Percentiles rank a stretch among this genome's conserved stretches.
phyloP scores from a whole-genome alignment of 1,284 basidiomycete species.

The Ceratobasidium papillatum region DNA sequence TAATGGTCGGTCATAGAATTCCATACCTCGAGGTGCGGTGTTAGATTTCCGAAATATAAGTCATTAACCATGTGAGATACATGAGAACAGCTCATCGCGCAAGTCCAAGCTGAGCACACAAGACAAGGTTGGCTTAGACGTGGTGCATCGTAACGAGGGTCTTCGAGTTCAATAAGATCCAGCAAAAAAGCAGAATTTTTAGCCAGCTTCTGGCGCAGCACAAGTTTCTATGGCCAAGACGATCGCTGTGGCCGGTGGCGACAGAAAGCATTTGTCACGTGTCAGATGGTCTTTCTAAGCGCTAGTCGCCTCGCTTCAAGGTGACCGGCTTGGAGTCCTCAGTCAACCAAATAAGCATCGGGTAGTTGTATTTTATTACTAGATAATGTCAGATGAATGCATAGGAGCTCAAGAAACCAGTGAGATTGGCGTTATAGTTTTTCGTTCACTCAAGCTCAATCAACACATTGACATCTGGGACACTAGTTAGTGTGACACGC shows the following conservation, averaged over 20 bases:
- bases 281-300: not conserved
- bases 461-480: no score
- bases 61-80: not conserved
- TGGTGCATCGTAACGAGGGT: not conserved
- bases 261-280: constrained; percentile 5
- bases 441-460: no score
- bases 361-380: no score
- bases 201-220: not conserved
- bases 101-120: not conserved
- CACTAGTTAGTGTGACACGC: no score
- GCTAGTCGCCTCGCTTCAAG: no score
- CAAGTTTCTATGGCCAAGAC: constrained; percentile 13
- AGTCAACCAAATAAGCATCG: no score
- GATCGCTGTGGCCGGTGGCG: not conserved
- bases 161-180: not conserved
- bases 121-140: not conserved
- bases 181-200: not conserved
- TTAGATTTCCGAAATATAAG: not conserved
- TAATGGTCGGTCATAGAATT: not conserved
- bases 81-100: not conserved
- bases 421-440: no score
- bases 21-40: not conserved
- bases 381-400: no score
- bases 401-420: no score
- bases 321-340: no score